Evolutionary conservation across 1,139 yeast genomes (phyloP), one percentile per base, ranked within the genome.

Genomic region (Saccharomyces hybrid): DNA sequence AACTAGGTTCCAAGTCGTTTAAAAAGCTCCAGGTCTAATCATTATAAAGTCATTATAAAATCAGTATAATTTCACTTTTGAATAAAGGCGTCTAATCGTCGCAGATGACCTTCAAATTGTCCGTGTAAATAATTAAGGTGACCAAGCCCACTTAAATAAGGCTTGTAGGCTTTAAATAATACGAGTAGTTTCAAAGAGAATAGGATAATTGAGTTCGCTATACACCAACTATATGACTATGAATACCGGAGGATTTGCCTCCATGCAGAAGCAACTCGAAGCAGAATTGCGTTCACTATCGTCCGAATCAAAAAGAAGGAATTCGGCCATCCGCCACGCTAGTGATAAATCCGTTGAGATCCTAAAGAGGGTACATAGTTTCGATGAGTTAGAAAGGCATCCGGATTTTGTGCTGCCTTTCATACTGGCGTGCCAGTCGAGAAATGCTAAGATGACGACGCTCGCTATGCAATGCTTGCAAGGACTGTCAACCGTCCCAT

Each of bases 401-500:
- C 74, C 81, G 0, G 81, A 79, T 46, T 78, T 89, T 57, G 76
- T 85, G 7, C 72, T 76, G 2, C 97, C 98, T 0, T 85, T 89
- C 58, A 70, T 87, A 16, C 67, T 83, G 47, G 85, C 96, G 0
- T 85, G 96, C 63, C 78, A 83, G 23, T 79, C 93, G 0, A 80
- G 88, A 50, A 88, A 86, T 67, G 84, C 85, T 9, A 88, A 88
- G 67, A 77, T 87, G 59, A 82, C 85, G 42, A 77, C 87, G 1
- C 76, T 84, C 8, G 83, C 96, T 0, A 76, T 90, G 50, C 90
- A 86, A 56, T 79, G 87, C 46, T 71, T 89, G 20, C 85, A 84
- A 56, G 76, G 77, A 31, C 72, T 89, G 53, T 80, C 87, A 25
- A 70, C 76, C 20, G 65, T 73, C 11, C 71, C 73, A 23, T 78